A percentile compares a stretch with the other conserved stretches of the same genome.
Evolutionary conservation across 225 moss, liverwort and hornwort genomes (phyloP).

Genomic region (Sphagnum tenellum): DNA sequence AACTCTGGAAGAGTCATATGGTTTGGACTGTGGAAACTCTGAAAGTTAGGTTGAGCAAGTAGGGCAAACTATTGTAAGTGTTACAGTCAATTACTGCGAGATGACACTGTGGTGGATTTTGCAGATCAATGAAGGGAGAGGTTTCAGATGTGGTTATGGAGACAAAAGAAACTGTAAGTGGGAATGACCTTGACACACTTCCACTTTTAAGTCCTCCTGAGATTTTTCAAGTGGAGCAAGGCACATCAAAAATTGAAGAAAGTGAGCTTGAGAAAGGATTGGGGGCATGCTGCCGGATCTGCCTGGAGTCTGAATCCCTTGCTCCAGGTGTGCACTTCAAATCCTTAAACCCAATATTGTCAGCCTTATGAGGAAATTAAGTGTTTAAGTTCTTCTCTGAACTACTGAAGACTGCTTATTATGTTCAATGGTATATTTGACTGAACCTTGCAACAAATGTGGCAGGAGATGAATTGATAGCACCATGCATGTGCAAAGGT

Average conservation of each 20-base stretch:
- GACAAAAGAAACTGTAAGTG: conserved; percentile 9
- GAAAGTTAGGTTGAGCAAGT: too few relatives aligned
- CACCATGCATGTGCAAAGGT: conserved; percentile 33
- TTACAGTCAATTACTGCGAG: too few relatives aligned
- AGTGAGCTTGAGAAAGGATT: conserved; percentile 17
- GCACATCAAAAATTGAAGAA: conserved; percentile 9
- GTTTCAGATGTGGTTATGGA: conserved; percentile 21
- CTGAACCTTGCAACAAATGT: background rate
- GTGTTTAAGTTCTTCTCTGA: too few relatives aligned
- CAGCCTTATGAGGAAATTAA: too few relatives aligned
- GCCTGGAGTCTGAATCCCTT: conserved; percentile 25
- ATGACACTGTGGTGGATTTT: background rate
- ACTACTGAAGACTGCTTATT: too few relatives aligned
- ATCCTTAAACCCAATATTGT: too few relatives aligned
- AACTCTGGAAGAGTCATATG: too few relatives aligned
- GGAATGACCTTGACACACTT: conserved; percentile 12
- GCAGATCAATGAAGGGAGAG: conserved; percentile 20
- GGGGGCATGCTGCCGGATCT: conserved; percentile 26
- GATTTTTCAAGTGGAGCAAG: conserved; percentile 19
- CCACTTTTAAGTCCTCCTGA: conserved; percentile 25
- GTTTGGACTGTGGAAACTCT: too few relatives aligned
- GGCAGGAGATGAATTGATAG: conserved; percentile 28
- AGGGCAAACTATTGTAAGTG: too few relatives aligned
- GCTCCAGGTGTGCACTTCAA: conserved; percentile 10
- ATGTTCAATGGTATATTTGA: too few relatives aligned